phyloP scores from a whole-genome alignment of 306 rosid species.

The Trifolium fragiferum region DNA sequence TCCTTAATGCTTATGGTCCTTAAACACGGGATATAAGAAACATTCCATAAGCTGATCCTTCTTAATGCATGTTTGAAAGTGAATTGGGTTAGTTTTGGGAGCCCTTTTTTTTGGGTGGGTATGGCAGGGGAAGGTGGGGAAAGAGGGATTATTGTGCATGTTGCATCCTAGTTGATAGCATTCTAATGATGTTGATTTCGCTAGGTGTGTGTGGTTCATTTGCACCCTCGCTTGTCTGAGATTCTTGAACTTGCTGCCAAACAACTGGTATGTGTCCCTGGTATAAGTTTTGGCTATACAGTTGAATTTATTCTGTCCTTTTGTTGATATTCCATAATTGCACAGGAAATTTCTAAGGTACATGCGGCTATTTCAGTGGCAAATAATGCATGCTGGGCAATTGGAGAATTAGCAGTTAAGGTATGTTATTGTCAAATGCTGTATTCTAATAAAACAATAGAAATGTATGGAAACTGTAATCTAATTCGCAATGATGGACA shows the following conservation, averaged over 20 bases:
- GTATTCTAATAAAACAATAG: constrained; percentile 27
- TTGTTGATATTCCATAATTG: constrained; percentile 34
- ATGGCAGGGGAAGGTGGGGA: not conserved
- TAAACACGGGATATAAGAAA: constrained; percentile 10
- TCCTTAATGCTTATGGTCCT: constrained; percentile 21
- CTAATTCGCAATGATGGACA: constrained; percentile 33
- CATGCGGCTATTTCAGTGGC: constrained; percentile 90
- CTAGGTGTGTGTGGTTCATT: constrained; percentile 86
- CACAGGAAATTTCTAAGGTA: constrained; percentile 80
- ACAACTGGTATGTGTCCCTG: constrained; percentile 78
- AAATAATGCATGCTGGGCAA: constrained; percentile 99
- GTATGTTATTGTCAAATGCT: constrained; percentile 52
- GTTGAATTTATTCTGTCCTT: constrained; percentile 31
- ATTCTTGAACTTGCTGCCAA: constrained; percentile 87
- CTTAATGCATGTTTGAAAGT: not conserved
- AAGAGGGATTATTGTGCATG: constrained; percentile 17
- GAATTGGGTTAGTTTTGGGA: not conserved
- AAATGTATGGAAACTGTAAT: constrained; percentile 23
- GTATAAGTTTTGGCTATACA: constrained; percentile 10
- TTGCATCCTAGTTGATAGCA: constrained; percentile 25
- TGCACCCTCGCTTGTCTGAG: constrained; percentile 82
- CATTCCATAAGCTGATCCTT: constrained; percentile 2
- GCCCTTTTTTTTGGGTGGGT: not conserved
- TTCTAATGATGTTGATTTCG: constrained; percentile 44
- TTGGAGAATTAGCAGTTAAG: constrained; percentile 96